Conservation (phyloP, 2,329 filamentous ascomycete species). For the Beauveria bassiana region DNA sequence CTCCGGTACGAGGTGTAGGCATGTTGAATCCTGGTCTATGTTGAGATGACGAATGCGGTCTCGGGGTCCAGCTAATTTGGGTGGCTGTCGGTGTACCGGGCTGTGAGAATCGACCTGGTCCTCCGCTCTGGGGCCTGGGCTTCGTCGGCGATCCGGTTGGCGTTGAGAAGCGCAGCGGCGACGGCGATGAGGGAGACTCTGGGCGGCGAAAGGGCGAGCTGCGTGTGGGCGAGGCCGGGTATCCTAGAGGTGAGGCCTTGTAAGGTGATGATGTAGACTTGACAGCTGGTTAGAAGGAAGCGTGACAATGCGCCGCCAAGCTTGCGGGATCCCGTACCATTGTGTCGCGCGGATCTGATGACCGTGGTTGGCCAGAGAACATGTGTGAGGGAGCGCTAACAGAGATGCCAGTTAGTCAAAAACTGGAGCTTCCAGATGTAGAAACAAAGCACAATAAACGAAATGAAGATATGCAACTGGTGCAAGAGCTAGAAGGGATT, state of each 20-base stretch:
- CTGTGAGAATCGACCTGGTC: slow-evolving; percentile 28
- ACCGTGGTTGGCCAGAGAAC: slow-evolving; percentile 12
- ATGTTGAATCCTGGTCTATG: slow-evolving; percentile 15
- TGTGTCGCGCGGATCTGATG: slow-evolving; percentile 6
- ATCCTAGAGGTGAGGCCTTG: slow-evolving; percentile 65
- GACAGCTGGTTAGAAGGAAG: background rate
- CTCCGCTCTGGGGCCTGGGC: slow-evolving; percentile 17
- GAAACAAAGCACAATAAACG: background rate
- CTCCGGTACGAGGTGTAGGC: slow-evolving; percentile 30
- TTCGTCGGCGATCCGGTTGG: slow-evolving; percentile 56
- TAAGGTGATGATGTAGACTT: slow-evolving; percentile 51
- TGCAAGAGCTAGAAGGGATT: background rate
- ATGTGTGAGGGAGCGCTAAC: background rate
- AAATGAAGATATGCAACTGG: background rate
- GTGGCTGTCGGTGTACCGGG: slow-evolving; percentile 33
- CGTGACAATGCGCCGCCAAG: background rate
- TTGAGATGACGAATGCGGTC: slow-evolving; percentile 10
- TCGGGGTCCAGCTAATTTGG: slow-evolving; percentile 31
- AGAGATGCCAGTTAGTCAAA: background rate
- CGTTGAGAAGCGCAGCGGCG: slow-evolving; percentile 55
- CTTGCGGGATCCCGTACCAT: slow-evolving; percentile 6
- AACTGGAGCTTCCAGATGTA: background rate
- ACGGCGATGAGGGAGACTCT: slow-evolving; percentile 58
- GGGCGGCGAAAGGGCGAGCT: slow-evolving; percentile 56
- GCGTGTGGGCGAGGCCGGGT: slow-evolving; percentile 54